These are phyloP conservation scores for Baeospora myosura DNA, from an alignment of 1,284 basidiomycete genomes.

Conservation along the genomic window DNA sequence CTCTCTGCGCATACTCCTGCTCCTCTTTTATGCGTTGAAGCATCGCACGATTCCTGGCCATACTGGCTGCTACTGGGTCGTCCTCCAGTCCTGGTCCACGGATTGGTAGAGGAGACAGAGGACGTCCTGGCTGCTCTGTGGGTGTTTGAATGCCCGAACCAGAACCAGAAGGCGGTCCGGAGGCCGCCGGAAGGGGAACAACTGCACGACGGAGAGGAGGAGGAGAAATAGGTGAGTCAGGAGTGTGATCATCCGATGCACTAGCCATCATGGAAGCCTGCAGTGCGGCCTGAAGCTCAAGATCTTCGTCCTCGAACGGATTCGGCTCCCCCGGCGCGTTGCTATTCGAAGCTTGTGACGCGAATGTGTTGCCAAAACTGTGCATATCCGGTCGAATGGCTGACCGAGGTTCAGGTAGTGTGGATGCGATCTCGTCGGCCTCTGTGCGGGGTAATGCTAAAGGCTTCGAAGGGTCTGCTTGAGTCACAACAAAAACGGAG, in stretches of 20 bases:
- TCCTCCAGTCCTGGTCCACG: constrained; percentile 26
- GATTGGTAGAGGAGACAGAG: constrained; percentile 12
- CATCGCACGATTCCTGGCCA: constrained; percentile 54
- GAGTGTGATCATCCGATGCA: constrained; percentile 4
- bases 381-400: constrained; percentile 13
- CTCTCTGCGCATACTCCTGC: constrained; percentile 62
- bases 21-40: constrained; percentile 61
- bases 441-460: constrained; percentile 53
- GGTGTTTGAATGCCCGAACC: constrained; percentile 9
- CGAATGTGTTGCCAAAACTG: neutral
- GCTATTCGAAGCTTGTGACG: neutral
- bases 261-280: constrained; percentile 62
- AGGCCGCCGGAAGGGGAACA: constrained; percentile 14
- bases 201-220: constrained; percentile 23
- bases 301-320: constrained; percentile 76
- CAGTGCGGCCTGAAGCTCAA: constrained; percentile 78
- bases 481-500: constrained; percentile 78
- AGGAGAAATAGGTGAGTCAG: constrained; percentile 13
- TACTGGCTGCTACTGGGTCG: constrained; percentile 57
- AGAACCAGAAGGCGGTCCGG: constrained; percentile 10
- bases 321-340: constrained; percentile 18
- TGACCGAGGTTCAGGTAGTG: constrained; percentile 45
- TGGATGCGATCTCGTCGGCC: constrained; percentile 58
- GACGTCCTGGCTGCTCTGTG: constrained; percentile 5
- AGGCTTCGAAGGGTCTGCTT: constrained; percentile 37